phyloP scores from a whole-genome alignment of 768 basidiomycete species.

The Auriscalpium microsporum region DNA sequence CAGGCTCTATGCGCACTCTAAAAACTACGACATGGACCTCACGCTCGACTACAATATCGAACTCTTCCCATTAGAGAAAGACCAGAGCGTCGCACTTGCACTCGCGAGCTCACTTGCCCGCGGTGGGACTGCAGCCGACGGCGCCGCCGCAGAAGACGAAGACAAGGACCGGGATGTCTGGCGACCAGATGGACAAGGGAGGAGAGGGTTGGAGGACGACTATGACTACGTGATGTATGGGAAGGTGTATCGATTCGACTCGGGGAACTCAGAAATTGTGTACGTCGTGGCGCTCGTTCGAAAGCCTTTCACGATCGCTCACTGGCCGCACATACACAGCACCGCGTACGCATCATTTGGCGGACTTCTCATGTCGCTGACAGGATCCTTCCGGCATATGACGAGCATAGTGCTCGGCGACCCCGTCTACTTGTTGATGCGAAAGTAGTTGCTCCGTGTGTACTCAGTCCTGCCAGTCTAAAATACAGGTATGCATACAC shows the following conservation, averaged over 20 bases:
- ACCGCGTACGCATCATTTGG: conserved; percentile 97
- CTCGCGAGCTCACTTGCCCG: conserved; percentile 74
- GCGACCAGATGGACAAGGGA: conserved; percentile 79
- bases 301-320: conserved; percentile 10
- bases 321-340: conserved; percentile 31
- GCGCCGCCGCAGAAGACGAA: conserved; percentile 42
- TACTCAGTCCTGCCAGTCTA: not conserved
- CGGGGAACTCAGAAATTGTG: conserved; percentile 77
- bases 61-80: conserved; percentile 63
- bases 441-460: conserved; percentile 31
- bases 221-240: conserved; percentile 99
- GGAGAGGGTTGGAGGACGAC: conserved; percentile 81
- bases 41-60: conserved; percentile 94
- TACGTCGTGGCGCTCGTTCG: conserved; percentile 32
- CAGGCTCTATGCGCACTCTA: conserved; percentile 79
- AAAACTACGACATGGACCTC: conserved; percentile 87
- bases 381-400: conserved; percentile 89
- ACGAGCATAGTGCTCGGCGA: conserved; percentile 89
- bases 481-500: too few relatives aligned
- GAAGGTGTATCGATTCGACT: conserved; percentile 97
- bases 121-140: conserved; percentile 37
- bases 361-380: conserved; percentile 87
- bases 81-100: conserved; percentile 75
- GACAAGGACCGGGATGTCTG: conserved; percentile 76
- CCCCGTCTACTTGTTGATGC: conserved; percentile 81